A percentile compares a stretch with the other conserved stretches of the same genome.
These are phyloP conservation scores for Verticillium alfalfae DNA, from an alignment of 2,329 filamentous ascomycete genomes.

Conservation along the genomic window DNA sequence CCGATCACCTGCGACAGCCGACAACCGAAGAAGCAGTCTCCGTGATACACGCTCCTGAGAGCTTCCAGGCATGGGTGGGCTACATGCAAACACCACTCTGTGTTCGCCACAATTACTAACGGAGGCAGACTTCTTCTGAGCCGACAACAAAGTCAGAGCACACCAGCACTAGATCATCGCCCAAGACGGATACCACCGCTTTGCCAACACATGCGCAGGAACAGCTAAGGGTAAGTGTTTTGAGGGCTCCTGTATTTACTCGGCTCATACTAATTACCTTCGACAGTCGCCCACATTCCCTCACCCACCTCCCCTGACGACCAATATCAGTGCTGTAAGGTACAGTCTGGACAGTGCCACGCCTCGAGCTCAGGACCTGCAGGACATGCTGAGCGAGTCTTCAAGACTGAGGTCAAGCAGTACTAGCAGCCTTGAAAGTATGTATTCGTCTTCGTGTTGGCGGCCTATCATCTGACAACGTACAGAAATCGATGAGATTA, in stretches of 20 bases:
- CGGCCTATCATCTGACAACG: slow-evolving; percentile 16
- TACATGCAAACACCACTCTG: neutral
- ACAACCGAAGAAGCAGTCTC: slow-evolving; percentile 76
- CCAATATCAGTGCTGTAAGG: slow-evolving; percentile 60
- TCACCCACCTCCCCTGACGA: slow-evolving; percentile 66
- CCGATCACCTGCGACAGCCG: slow-evolving; percentile 50
- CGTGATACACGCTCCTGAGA: slow-evolving; percentile 84
- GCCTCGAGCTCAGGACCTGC: slow-evolving; percentile 75
- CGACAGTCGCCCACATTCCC: neutral
- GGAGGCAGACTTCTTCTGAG: slow-evolving; percentile 34
- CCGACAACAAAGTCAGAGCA: slow-evolving; percentile 26
- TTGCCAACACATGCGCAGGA: slow-evolving; percentile 27
- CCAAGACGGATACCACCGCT: slow-evolving; percentile 29
- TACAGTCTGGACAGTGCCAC: slow-evolving; percentile 69
- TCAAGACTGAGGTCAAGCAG: slow-evolving; percentile 58
- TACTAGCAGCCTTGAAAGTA: slow-evolving; percentile 74
- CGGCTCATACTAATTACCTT: neutral
- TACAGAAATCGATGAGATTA: slow-evolving; percentile 51
- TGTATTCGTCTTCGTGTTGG: slow-evolving; percentile 14
- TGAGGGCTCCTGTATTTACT: neutral
- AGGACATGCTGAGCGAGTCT: slow-evolving; percentile 60
- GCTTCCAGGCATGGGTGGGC: slow-evolving; percentile 74
- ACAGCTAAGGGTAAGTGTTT: slow-evolving; percentile 25
- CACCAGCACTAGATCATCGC: slow-evolving; percentile 27
- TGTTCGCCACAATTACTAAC: neutral